These are phyloP conservation scores for Paecilomyces sp. DNA, from an alignment of 2,329 filamentous ascomycete species.

Conservation along the genomic window DNA sequence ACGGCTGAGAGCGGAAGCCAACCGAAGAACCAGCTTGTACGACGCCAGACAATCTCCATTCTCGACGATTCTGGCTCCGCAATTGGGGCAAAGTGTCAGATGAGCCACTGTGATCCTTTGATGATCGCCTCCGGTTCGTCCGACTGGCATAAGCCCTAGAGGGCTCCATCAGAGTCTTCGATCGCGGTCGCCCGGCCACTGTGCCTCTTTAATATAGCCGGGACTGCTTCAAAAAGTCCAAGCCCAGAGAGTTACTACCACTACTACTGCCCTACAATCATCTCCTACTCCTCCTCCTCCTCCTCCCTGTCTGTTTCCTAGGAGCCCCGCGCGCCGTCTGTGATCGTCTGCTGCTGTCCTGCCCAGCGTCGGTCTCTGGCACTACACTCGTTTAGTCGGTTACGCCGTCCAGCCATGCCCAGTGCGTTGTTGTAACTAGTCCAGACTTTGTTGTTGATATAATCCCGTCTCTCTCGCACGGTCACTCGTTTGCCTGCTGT, in stretches of 20 bases:
- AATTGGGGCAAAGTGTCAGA: background rate
- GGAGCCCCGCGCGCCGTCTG: background rate
- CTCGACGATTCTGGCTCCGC: background rate
- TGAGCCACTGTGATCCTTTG: background rate
- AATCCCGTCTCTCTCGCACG: background rate
- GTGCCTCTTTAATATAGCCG: background rate
- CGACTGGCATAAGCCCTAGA: background rate
- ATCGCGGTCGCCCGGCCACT: background rate
- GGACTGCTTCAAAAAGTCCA: no score
- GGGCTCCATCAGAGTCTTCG: background rate
- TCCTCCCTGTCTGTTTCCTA: background rate
- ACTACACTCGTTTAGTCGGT: background rate
- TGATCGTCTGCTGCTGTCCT: background rate
- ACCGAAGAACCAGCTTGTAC: background rate
- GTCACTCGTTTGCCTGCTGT: slow-evolving; percentile 1
- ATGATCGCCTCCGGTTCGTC: background rate
- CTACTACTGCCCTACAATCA: no score
- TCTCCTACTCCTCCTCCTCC: background rate
- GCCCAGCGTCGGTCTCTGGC: background rate
- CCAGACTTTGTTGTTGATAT: background rate
- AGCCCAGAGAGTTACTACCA: no score
- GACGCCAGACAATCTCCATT: background rate
- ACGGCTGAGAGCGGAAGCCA: background rate
- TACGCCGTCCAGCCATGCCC: background rate
- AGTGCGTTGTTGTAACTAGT: background rate